Evolutionary conservation across 768 basidiomycete species (phyloP).

Genomic region (Leccinum fibrillosum): DNA sequence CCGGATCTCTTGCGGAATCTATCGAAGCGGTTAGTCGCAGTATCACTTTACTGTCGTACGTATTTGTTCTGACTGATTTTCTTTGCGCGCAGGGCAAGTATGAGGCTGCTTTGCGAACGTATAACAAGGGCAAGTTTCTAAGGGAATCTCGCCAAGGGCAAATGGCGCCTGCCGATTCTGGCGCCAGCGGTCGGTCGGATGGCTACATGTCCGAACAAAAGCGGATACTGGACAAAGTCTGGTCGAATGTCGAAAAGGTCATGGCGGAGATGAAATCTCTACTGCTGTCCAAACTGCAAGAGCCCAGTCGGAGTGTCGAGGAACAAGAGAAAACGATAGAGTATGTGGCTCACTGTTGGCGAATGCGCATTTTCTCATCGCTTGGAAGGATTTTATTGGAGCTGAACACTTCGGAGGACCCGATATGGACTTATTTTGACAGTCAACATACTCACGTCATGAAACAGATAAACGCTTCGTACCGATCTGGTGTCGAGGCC

Average conservation of each 20-base stretch:
- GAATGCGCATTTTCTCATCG: slow-evolving; percentile 9
- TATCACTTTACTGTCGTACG: background rate
- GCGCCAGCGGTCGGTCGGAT: slow-evolving; percentile 52
- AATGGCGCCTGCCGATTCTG: slow-evolving; percentile 64
- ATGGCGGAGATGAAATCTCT: slow-evolving; percentile 87
- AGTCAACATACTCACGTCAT: slow-evolving; percentile 87
- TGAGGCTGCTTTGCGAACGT: slow-evolving; percentile 90
- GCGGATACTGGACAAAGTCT: slow-evolving; percentile 93
- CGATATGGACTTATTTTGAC: slow-evolving; percentile 95
- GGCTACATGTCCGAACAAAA: slow-evolving; percentile 74
- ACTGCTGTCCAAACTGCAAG: slow-evolving; percentile 75
- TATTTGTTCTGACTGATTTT: background rate
- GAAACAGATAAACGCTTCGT: slow-evolving; percentile 66
- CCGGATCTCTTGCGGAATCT: slow-evolving; percentile 81
- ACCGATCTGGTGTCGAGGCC: slow-evolving; percentile 46
- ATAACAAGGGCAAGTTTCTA: slow-evolving; percentile 93
- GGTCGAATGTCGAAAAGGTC: slow-evolving; percentile 91
- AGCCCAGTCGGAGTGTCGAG: slow-evolving; percentile 75
- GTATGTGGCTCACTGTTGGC: slow-evolving; percentile 42
- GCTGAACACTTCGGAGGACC: slow-evolving; percentile 81
- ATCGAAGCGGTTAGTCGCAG: slow-evolving; percentile 72
- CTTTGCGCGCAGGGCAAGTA: slow-evolving; percentile 76
- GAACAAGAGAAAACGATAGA: slow-evolving; percentile 98
- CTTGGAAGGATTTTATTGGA: slow-evolving; percentile 77
- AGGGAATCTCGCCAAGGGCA: slow-evolving; percentile 88